Conservation (phyloP, 805 yeast species). For the Lachancea kluyveri region DNA sequence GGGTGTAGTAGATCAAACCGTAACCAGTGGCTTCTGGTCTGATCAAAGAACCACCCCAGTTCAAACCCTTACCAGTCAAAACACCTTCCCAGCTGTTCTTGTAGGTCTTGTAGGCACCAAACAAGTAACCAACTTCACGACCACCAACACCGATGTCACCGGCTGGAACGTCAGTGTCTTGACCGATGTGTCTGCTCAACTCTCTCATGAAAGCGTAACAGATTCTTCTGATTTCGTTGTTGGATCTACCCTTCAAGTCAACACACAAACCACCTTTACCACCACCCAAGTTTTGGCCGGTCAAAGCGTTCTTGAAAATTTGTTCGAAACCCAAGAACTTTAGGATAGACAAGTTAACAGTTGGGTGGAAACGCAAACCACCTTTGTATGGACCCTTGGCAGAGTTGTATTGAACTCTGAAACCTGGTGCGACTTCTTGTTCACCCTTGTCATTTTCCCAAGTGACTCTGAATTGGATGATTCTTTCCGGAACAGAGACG, state of each 20-base stretch:
- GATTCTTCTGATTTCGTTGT: constrained; percentile 93
- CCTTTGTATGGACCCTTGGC: constrained; percentile 99
- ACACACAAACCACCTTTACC: constrained; percentile 99
- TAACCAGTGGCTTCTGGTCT: constrained; percentile 99
- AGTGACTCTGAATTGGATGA: constrained; percentile 92
- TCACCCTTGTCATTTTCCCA: constrained; percentile 97
- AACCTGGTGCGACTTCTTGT: constrained; percentile 92
- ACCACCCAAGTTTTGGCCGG: constrained; percentile 98
- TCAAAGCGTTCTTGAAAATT: constrained; percentile 95
- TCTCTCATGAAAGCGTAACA: constrained; percentile 95
- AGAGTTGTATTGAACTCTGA: constrained; percentile 97
- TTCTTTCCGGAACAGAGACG: constrained; percentile 91
- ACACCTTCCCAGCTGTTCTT: constrained; percentile 95
- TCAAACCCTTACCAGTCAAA: constrained; percentile 93
- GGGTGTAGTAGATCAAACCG: constrained; percentile 95
- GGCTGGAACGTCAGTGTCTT: constrained; percentile 97
- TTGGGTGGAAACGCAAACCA: constrained; percentile 96
- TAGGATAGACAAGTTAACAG: constrained; percentile 90
- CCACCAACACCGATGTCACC: constrained; percentile 99
- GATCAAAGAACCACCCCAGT: constrained; percentile 98
- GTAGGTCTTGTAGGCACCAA: constrained; percentile 92
- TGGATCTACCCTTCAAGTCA: constrained; percentile 93
- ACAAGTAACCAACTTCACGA: constrained; percentile 84
- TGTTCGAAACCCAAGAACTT: constrained; percentile 98
- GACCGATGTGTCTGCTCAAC: constrained; percentile 93